Evolutionary conservation across 148 eudicot species (phyloP).

Genomic region (Rhododendron ovatum): DNA sequence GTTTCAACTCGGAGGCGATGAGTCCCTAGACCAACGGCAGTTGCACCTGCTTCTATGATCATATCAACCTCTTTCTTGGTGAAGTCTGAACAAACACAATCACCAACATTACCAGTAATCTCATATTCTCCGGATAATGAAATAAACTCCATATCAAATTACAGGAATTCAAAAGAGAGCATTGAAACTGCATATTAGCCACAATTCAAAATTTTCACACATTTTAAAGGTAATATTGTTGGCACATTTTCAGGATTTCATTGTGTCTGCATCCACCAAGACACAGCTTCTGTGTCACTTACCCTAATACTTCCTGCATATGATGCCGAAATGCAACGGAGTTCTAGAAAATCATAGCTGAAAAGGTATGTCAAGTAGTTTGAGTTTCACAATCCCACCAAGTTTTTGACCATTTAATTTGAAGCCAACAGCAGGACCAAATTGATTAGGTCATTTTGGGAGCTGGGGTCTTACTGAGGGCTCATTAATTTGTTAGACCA

Average conservation of each 20-base stretch:
- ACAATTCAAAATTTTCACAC: not conserved
- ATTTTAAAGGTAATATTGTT: too few relatives aligned
- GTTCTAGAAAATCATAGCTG: not conserved
- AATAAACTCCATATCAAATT: not conserved
- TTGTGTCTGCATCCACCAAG: constrained; percentile 4
- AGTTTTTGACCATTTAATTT: not conserved
- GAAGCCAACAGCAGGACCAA: not conserved
- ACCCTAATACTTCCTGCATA: not conserved
- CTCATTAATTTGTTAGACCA: not conserved
- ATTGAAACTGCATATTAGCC: not conserved
- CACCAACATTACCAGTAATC: not conserved
- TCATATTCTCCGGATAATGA: not conserved
- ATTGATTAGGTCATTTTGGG: not conserved
- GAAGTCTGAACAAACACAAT: constrained; percentile 54
- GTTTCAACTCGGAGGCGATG: constrained; percentile 92
- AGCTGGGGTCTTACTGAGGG: not conserved
- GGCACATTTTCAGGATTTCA: not conserved
- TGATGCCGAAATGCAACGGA: not conserved
- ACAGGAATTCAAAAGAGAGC: not conserved
- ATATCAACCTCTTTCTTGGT: constrained; percentile 57
- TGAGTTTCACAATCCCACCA: not conserved
- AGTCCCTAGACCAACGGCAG: constrained; percentile 81
- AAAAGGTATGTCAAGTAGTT: not conserved
- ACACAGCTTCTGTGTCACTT: not conserved
- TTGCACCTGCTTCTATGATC: constrained; percentile 68